These are phyloP conservation scores for Speleostelium caveatum DNA, from an alignment of 78 protist genomes.

Conservation along the genomic window DNA sequence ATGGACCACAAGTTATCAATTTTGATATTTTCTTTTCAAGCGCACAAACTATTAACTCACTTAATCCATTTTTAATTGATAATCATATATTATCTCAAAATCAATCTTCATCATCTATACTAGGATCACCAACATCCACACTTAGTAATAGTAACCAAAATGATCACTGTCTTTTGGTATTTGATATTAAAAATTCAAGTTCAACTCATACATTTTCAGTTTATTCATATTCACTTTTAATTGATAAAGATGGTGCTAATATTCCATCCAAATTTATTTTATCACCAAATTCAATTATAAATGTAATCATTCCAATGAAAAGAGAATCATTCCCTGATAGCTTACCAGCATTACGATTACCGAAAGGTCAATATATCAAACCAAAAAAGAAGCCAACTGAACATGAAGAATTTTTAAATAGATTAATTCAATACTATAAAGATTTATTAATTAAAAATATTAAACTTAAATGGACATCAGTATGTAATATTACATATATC, in stretches of 20 bases:
- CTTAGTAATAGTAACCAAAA: constrained; percentile 4
- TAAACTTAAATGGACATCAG: constrained; percentile 52
- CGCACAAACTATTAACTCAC: constrained; percentile 19
- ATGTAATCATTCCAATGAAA: constrained; percentile 48
- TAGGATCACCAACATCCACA: neutral
- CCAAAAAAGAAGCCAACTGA: constrained; percentile 76
- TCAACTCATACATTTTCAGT: constrained; percentile 70
- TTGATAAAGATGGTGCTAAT: neutral
- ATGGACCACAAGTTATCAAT: constrained; percentile 51
- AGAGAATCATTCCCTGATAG: constrained; percentile 72
- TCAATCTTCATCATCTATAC: neutral
- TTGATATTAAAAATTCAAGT: constrained; percentile 46
- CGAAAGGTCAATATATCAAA: constrained; percentile 81
- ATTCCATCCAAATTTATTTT: constrained; percentile 26
- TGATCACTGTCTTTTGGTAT: constrained; percentile 58
- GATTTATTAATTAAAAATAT: constrained; percentile 47
- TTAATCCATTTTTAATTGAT: constrained; percentile 23
- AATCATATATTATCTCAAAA: neutral
- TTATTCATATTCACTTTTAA: neutral
- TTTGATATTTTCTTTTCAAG: constrained; percentile 54
- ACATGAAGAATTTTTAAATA: constrained; percentile 66
- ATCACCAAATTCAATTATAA: constrained; percentile 64
- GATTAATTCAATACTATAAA: constrained; percentile 64
- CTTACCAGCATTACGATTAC: constrained; percentile 62
- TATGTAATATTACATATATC: neutral